Conservation (phyloP, 2,329 filamentous ascomycete species). For the Verticillium isaacii region DNA sequence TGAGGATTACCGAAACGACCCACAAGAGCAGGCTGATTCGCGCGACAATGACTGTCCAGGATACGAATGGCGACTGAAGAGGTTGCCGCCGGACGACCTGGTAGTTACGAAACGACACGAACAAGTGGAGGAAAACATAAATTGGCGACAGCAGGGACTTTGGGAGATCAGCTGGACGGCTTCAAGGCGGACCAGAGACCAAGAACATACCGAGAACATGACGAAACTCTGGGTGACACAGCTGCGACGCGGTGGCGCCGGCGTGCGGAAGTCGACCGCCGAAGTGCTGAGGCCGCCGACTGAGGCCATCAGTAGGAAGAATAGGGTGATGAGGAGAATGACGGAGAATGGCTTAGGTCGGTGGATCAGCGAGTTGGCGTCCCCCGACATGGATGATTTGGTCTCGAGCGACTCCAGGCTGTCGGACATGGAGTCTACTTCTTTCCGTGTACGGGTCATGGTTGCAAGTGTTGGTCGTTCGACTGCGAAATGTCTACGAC, state of each 20-base stretch:
- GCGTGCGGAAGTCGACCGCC: conserved; percentile 10
- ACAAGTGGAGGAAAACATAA: conserved; percentile 24
- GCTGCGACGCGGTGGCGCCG: conserved; percentile 6
- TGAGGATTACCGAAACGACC: conserved; percentile 18
- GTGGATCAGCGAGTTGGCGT: conserved; percentile 10
- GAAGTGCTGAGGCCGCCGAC: conserved; percentile 10
- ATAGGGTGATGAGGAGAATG: conserved; percentile 6
- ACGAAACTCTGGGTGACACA: conserved; percentile 14
- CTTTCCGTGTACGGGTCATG: not conserved
- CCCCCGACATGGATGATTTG: conserved; percentile 12
- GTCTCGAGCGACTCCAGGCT: conserved; percentile 12
- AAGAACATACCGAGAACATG: conserved; percentile 9
- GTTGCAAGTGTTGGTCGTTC: not conserved
- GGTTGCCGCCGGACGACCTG: conserved; percentile 15
- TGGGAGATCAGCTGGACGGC: not conserved
- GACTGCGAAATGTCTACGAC: not conserved
- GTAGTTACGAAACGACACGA: conserved; percentile 18
- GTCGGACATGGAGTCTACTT: conserved; percentile 3
- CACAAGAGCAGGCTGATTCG: conserved; percentile 21
- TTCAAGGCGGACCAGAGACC: no score
- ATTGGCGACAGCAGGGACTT: conserved; percentile 23
- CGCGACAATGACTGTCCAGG: conserved; percentile 21
- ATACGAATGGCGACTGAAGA: conserved; percentile 23
- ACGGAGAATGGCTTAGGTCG: conserved; percentile 10
- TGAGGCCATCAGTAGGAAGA: conserved; percentile 9